Evolutionary conservation across 2,329 filamentous ascomycete genomes (phyloP), one percentile per base, ranked within the genome.

Genomic region (Hymenoscyphus linearis): DNA sequence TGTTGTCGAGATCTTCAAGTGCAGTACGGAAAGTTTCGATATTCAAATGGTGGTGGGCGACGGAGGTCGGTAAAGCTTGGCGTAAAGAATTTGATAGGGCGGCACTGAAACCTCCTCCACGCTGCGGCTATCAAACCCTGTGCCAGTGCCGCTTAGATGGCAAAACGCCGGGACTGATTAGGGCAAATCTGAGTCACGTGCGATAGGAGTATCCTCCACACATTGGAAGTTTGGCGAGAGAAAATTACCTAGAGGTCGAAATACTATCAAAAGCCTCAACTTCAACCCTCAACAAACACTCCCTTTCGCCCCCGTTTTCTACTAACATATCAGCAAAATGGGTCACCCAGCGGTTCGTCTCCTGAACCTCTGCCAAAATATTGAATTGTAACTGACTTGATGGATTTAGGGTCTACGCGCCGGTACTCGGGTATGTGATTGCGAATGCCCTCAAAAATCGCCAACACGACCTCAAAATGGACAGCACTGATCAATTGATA

Each of bases 341-440:
- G 76, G 75, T 76, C 89, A 93, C 84, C 85, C 90, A 75, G 86
- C 87, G 81, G 40, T 44, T 22, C 2, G 40, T 22, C n/a, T 22
- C 40, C 40, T 22, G n/a, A 12, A 22, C 5, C 18, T 44, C 5
- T 44, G 5, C n/a, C 13, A 44, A 22, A 44, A 44, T 22, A 1
- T 9, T 16, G n/a, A 47, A 47, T n/a, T 2, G 22, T 47, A 47
- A 18, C 40, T 47, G 22, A 47, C n/a, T 22, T 22, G 22, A 12
- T 25, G 12, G 22, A 12, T 25, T 18, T 47, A 47, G 40, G 90
- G 90, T 91, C 86, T 93, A 77, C 86, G 90, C 79, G 84, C 88
- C 77, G 90, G 90, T 80, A 93, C 90, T 80, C 89, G 90, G 80
- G 86, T 89, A 86, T 72, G 86, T 86, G 18, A 22, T n/a, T 47